A percentile compares a stretch with the other conserved stretches of the same genome.
phyloP scores from a whole-genome alignment of 2,329 filamentous ascomycete species.

The Pestalotiopsis sp. region DNA sequence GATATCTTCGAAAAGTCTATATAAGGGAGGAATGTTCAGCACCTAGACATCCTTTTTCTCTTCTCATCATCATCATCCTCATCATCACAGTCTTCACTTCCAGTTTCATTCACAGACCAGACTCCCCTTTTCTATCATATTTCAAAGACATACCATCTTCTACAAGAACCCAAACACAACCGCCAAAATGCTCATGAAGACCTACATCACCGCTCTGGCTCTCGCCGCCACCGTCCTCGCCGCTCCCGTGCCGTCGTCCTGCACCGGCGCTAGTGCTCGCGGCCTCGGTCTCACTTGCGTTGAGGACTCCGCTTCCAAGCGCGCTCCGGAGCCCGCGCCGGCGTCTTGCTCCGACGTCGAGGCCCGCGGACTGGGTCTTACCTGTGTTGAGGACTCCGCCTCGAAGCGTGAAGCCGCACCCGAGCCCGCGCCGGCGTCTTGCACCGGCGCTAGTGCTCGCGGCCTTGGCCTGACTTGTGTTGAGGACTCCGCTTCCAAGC shows the following conservation, averaged over 20 bases:
- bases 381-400: not conserved
- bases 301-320: not conserved
- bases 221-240: not conserved
- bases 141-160: too few species aligned
- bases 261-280: not conserved
- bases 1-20: not conserved
- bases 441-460: not conserved
- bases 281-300: not conserved
- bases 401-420: not conserved
- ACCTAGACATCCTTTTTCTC: not conserved
- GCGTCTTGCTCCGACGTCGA: not conserved
- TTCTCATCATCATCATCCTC: not conserved
- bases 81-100: too few species aligned
- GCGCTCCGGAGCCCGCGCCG: not conserved
- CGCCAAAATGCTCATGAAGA: constrained; percentile 9
- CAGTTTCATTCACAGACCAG: too few species aligned
- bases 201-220: constrained; percentile 6
- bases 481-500: not conserved
- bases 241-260: not conserved
- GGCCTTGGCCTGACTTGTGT: too few species aligned
- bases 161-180: too few species aligned
- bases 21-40: not conserved
- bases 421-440: not conserved
- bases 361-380: not conserved
- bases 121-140: too few species aligned